phyloP scores from a whole-genome alignment of 2,329 filamentous ascomycete genomes.

The Fusarium continuum region DNA sequence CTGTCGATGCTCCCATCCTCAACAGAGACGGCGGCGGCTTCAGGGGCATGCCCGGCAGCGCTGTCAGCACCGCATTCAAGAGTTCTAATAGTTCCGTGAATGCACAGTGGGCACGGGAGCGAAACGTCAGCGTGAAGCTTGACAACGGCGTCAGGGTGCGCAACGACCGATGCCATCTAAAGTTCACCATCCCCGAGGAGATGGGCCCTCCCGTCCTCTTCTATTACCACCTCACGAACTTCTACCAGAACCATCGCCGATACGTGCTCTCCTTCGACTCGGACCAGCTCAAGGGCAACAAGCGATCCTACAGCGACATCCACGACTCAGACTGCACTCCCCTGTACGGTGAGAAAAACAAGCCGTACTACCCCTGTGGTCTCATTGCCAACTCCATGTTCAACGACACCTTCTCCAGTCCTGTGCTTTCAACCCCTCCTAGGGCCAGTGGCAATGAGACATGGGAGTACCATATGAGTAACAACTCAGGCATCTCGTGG shows the following conservation, averaged over 20 bases:
- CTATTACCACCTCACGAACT: constrained; percentile 96
- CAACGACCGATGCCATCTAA: constrained; percentile 72
- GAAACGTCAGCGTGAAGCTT: constrained; percentile 49
- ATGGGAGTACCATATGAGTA: constrained; percentile 77
- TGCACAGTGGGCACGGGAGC: constrained; percentile 56
- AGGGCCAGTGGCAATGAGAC: constrained; percentile 43
- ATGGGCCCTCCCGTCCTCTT: constrained; percentile 86
- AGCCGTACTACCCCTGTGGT: constrained; percentile 92
- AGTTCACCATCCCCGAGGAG: constrained; percentile 81
- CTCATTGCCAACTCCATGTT: constrained; percentile 97
- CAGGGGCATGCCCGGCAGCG: constrained; percentile 61
- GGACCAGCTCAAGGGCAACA: constrained; percentile 79
- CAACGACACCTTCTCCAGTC: constrained; percentile 85
- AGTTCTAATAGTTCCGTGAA: constrained; percentile 53
- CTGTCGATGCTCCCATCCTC: constrained; percentile 59
- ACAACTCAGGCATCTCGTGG: constrained; percentile 84
- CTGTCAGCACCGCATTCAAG: constrained; percentile 78
- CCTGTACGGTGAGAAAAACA: constrained; percentile 66
- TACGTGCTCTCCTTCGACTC: constrained; percentile 92
- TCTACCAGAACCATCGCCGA: constrained; percentile 98
- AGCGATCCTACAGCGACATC: constrained; percentile 68
- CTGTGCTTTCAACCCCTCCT: constrained; percentile 65
- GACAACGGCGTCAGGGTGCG: constrained; percentile 46
- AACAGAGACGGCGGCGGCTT: constrained; percentile 49
- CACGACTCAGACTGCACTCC: constrained; percentile 78